These are phyloP conservation scores for Elongisporangium senticosum DNA, from an alignment of 352 stramenopile species.

Conservation along the genomic window DNA sequence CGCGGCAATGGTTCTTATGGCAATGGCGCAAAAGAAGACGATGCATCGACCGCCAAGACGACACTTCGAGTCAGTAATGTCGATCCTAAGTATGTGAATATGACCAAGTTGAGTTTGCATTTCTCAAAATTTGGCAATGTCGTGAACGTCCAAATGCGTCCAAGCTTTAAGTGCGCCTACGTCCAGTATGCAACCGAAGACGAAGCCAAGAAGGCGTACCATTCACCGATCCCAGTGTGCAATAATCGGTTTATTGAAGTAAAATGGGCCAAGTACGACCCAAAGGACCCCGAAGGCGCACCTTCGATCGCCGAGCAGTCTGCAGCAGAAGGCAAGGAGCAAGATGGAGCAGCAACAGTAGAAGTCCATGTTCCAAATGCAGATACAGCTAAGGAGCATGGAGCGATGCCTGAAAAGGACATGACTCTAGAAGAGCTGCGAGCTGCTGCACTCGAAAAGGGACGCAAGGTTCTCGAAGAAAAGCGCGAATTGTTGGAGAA, in stretches of 20 bases:
- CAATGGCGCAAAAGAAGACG: neutral
- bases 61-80: conserved; percentile 83
- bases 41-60: conserved; percentile 36
- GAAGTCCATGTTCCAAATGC: conserved; percentile 2
- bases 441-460: conserved; percentile 69
- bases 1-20: conserved; percentile 8
- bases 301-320: conserved; percentile 31
- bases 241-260: conserved; percentile 89
- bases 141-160: conserved; percentile 86
- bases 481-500: conserved; percentile 86
- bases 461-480: conserved; percentile 74
- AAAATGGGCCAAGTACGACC: conserved; percentile 81
- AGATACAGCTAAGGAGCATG: conserved; percentile 15
- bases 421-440: conserved; percentile 73
- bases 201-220: conserved; percentile 80
- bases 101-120: conserved; percentile 83
- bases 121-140: conserved; percentile 88
- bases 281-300: conserved; percentile 55
- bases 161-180: conserved; percentile 73
- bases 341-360: conserved; percentile 13
- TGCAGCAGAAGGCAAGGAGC: conserved; percentile 24
- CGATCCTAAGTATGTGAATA: conserved; percentile 86
- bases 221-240: conserved; percentile 83
- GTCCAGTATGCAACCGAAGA: conserved; percentile 83
- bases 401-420: conserved; percentile 34